Base-by-base conservation (phyloP, 768 basidiomycete species). In the Lactifluus rugatus region DNA sequence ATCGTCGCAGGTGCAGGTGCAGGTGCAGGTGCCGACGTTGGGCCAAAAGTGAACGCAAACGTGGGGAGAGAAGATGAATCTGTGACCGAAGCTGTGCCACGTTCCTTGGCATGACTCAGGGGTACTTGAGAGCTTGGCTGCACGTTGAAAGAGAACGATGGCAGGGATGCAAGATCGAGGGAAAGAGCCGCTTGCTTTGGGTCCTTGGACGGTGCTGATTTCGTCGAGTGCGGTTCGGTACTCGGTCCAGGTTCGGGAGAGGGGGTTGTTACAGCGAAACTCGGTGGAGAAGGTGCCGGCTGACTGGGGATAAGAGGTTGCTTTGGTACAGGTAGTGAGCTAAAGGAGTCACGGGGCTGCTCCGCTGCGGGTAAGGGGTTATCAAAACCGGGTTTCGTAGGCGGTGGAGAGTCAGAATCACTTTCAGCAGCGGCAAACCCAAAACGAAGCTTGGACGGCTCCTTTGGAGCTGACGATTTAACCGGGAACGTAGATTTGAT, bases 371-470 rank as follows among this genome's bases (percentile, higher is more conserved):
- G 51, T 23, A 36, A 42, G 31, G 48, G 47, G 16, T 34, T 26
- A 52, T 48, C 37, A 32, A 23, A 48, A 36, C 16, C 55, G 3
- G 57, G 8, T 31, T 48, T 57, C 19, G 56, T 47, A 46, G 62
- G 23, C 6, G 54, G 54, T 21, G 54, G 41, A 9, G 57, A 47
- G 46, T 47, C 57, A n/a, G 58, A 17, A 48, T 64, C 58, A 10
- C 37, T 47, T 54, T 84, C 85, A 2, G 80, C 85, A 2, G 80
- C 77, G 48, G 82, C 80, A 69, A 85, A 81, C 63, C 86, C 87
- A 64, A 77, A 85, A 26, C 88, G 80, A 56, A 90, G 74, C 66
- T 89, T 89, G 58, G 88, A 89, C 2, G 88, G 87, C 55, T 87
- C 85, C 66, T 83, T 87, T 1, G 88, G 88, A 9, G 78, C 77